Conservation (phyloP, 352 stramenopile genomes). For the Phytophthora europaea region DNA sequence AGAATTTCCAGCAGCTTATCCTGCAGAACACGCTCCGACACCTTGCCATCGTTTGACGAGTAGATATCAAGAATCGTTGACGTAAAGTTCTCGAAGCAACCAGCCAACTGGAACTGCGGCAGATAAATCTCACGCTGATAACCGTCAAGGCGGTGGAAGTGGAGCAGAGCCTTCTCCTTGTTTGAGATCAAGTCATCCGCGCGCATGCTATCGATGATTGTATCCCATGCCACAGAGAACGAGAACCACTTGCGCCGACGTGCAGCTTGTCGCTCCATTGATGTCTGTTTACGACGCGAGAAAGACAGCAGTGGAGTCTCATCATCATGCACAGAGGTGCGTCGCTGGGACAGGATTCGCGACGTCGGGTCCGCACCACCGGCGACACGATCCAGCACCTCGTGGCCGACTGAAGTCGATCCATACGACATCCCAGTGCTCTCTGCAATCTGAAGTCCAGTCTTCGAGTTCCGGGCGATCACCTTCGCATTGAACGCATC, state of each 20-base stretch:
- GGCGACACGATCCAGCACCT: constrained; percentile 67
- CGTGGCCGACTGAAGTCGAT: constrained; percentile 56
- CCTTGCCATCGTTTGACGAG: constrained; percentile 57
- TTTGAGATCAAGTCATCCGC: constrained; percentile 93
- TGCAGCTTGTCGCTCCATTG: constrained; percentile 89
- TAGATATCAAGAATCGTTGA: constrained; percentile 82
- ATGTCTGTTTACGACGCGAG: constrained; percentile 85
- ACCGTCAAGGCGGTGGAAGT: constrained; percentile 96
- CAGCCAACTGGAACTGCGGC: constrained; percentile 98
- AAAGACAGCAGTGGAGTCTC: constrained; percentile 89
- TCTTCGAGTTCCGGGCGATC: constrained; percentile 83
- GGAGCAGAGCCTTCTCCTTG: constrained; percentile 91
- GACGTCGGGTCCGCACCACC: constrained; percentile 45
- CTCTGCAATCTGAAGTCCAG: constrained; percentile 64
- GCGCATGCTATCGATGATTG: constrained; percentile 97
- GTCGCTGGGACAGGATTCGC: constrained; percentile 39
- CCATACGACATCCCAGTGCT: constrained; percentile 56
- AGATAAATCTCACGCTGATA: constrained; percentile 99
- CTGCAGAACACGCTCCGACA: constrained; percentile 80
- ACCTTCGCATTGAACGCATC: constrained; percentile 91
- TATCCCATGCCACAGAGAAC: constrained; percentile 98
- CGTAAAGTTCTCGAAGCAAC: constrained; percentile 95
- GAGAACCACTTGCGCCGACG: constrained; percentile 98
- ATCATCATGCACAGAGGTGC: constrained; percentile 56
- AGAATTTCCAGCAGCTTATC: constrained; percentile 88